A percentile compares a stretch with the other conserved stretches of the same genome.
These are phyloP conservation scores for Colletotrichum eleusines DNA, from an alignment of 2,329 filamentous ascomycete genomes.

Conservation along the genomic window DNA sequence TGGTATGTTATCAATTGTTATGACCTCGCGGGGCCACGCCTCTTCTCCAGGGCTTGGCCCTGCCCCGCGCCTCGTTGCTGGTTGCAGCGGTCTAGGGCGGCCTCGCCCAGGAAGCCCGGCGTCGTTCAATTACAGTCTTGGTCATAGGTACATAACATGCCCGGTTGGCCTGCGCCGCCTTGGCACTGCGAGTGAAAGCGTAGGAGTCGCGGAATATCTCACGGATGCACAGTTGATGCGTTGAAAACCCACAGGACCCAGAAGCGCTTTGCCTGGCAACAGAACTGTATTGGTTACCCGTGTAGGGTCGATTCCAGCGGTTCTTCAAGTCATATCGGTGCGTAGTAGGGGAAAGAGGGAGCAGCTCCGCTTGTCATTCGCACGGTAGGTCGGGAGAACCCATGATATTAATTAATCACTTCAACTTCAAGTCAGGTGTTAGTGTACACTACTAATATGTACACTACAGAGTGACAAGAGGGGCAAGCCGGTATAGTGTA, in stretches of 20 bases:
- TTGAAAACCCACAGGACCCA: neutral
- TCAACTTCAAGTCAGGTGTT: neutral
- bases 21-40: neutral
- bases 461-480: too few relatives aligned
- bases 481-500: too few relatives aligned
- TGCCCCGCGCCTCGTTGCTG: neutral
- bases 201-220: neutral
- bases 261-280: neutral
- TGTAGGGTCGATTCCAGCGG: neutral
- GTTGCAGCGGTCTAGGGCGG: neutral
- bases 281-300: neutral
- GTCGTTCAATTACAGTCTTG: neutral
- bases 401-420: neutral
- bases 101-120: neutral
- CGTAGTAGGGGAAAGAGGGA: neutral
- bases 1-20: neutral
- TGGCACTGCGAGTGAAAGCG: too few relatives aligned
- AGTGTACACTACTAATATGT: too few relatives aligned
- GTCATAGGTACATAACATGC: neutral
- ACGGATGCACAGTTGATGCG: neutral
- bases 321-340: neutral
- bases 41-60: neutral
- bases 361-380: neutral
- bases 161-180: neutral
- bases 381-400: neutral